Conservation (phyloP, 2,329 filamentous ascomycete genomes). For the Elsinoe australis region DNA sequence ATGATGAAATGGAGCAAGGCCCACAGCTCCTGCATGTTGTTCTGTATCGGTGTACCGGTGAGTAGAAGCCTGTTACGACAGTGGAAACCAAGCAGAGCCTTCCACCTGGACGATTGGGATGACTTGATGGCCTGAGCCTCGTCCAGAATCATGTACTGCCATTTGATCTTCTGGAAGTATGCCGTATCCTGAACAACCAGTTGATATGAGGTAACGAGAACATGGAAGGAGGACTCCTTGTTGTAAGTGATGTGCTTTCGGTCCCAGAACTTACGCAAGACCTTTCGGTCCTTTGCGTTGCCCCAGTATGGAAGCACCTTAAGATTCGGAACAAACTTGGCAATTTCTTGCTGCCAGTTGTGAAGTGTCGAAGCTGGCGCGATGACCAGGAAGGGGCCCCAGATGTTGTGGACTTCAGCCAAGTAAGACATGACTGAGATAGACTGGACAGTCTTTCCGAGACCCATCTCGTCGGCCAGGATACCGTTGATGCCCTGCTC, state of each 20-base stretch:
- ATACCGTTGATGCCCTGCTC: conserved; percentile 99
- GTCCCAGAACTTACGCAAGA: conserved; percentile 98
- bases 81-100: conserved; percentile 85
- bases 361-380: conserved; percentile 92
- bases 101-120: conserved; percentile 93
- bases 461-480: conserved; percentile 97
- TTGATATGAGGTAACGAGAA: conserved; percentile 94
- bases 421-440: conserved; percentile 99
- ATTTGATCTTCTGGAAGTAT: conserved; percentile 98
- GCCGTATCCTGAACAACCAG: conserved; percentile 91
- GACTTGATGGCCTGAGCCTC: conserved; percentile 99
- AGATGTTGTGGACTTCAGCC: conserved; percentile 93
- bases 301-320: conserved; percentile 98
- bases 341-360: conserved; percentile 99
- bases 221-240: conserved; percentile 88
- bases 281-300: conserved; percentile 85
- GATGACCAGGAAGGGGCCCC: conserved; percentile 95
- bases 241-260: conserved; percentile 94
- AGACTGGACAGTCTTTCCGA: conserved; percentile 97
- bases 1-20: conserved; percentile 98
- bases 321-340: conserved; percentile 85
- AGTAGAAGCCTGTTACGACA: conserved; percentile 89
- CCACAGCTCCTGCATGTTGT: conserved; percentile 99
- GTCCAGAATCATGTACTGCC: conserved; percentile 99
- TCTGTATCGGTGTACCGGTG: conserved; percentile 96